Evolutionary conservation across 2,329 filamentous ascomycete genomes (phyloP).

Genomic region (Pleurostoma richardsiae): DNA sequence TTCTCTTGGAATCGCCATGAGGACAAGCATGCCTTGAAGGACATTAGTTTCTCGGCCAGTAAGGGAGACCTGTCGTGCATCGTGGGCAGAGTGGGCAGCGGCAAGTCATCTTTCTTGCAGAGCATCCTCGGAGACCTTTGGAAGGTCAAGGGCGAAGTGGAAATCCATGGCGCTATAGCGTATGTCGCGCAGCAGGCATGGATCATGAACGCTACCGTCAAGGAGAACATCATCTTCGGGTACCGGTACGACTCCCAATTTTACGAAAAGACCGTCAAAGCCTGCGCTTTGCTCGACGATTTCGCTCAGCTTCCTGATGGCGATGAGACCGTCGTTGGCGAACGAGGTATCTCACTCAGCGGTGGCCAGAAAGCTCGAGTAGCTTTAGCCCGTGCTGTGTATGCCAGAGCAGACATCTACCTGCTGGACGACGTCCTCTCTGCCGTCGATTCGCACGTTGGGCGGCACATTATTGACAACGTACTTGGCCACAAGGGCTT

Average conservation of each 20-base stretch:
- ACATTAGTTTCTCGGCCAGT: conserved; percentile 82
- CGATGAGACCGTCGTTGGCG: conserved; percentile 93
- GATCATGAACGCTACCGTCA: conserved; percentile 97
- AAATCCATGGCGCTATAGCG: conserved; percentile 75
- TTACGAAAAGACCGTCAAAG: conserved; percentile 87
- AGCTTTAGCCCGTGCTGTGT: conserved; percentile 88
- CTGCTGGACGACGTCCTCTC: conserved; percentile 91
- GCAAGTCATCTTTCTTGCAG: conserved; percentile 90
- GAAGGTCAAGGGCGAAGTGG: conserved; percentile 80
- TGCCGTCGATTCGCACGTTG: conserved; percentile 97
- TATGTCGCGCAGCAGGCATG: conserved; percentile 92
- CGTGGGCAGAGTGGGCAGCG: conserved; percentile 88
- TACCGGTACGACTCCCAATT: conserved; percentile 91
- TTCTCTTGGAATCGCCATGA: conserved; percentile 95
- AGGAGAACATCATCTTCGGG: conserved; percentile 95
- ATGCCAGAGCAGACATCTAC: conserved; percentile 94
- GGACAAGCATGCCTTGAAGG: conserved; percentile 63
- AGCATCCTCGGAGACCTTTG: conserved; percentile 86
- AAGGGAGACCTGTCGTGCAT: conserved; percentile 93
- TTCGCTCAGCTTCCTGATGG: conserved; percentile 91
- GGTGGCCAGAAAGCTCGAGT: conserved; percentile 95
- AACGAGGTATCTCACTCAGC: conserved; percentile 92
- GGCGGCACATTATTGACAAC: conserved; percentile 88
- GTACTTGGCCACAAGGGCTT: conserved; percentile 84
- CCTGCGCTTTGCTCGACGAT: conserved; percentile 86